Evolutionary conservation across 2,329 filamentous ascomycete genomes (phyloP).

Genomic region (Beauveria sp.): DNA sequence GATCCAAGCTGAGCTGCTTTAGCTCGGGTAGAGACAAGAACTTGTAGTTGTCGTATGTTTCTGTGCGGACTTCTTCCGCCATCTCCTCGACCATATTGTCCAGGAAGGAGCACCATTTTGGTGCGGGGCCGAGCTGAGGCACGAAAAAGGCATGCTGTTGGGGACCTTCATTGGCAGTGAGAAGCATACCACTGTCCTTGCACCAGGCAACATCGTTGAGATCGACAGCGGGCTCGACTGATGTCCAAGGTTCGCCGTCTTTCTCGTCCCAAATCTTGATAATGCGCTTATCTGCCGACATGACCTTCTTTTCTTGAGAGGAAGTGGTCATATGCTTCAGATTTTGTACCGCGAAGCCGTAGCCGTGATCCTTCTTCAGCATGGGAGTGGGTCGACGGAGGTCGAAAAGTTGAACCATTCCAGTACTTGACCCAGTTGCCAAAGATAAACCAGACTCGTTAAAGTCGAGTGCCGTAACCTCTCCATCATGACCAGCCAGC

Average conservation of each 20-base stretch:
- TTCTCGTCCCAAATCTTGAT: conserved; percentile 93
- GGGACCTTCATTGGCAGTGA: conserved; percentile 93
- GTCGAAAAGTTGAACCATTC: conserved; percentile 86
- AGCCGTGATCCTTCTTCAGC: conserved; percentile 90
- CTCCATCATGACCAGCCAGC: conserved; percentile 59
- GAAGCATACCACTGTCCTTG: conserved; percentile 84
- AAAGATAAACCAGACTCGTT: conserved; percentile 75
- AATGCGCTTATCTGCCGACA: conserved; percentile 89
- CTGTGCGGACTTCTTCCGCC: conserved; percentile 71
- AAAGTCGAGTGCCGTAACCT: conserved; percentile 85
- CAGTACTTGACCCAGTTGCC: conserved; percentile 79
- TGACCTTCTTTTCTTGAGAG: conserved; percentile 75
- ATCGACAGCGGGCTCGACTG: conserved; percentile 89
- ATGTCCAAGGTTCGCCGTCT: conserved; percentile 85
- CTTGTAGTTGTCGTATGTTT: conserved; percentile 98
- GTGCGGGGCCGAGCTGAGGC: conserved; percentile 85
- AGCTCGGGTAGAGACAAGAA: conserved; percentile 88
- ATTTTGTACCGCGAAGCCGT: conserved; percentile 86
- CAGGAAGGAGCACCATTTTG: conserved; percentile 92
- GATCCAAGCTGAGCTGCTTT: conserved; percentile 74
- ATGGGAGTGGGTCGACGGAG: conserved; percentile 79
- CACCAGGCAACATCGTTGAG: conserved; percentile 93
- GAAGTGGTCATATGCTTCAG: conserved; percentile 64
- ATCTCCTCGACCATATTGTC: conserved; percentile 98
- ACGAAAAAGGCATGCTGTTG: conserved; percentile 95